Evolutionary conservation across 805 yeast genomes (phyloP), one percentile per base, ranked within the genome.

Genomic region (Nakazawaea wickerhamii): DNA sequence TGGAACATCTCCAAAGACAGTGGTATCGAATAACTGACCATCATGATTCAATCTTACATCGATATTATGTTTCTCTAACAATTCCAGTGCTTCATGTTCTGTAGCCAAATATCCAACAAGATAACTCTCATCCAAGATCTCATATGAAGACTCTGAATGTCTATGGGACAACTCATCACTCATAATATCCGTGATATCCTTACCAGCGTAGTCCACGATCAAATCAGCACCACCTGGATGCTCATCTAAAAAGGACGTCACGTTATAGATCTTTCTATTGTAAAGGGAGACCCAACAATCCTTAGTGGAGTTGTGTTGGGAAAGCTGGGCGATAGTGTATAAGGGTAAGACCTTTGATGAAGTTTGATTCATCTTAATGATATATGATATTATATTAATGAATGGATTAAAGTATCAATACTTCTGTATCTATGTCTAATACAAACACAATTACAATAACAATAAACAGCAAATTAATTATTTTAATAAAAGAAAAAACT

Each of bases 121-220:
- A 71, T 83, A 84, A 43, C 71, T 81, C 44, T 91, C 97, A 52
- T 88, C 91, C 50, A 91, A 65, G 72, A 91, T 84, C 49, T 88
- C 96, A 59, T 89, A 89, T 2, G 96, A 93, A 28, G 83, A 64
- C 53, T 87, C 95, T 2, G 93, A 81, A 63, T 91, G 96, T 39
- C 74, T 78, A 59, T 90, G 96, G 28, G 81, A 70, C 4, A 59
- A 60, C 13, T 67, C 64, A 56, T 90, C 96, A 6, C 81, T 79
- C 73, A 91, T 75, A 37, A 88, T 79, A 41, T 76, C 77, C 8
- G 96, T 86, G 40, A 76, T 59, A 49, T 77, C 84, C 50, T 72
- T 68, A 18, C 84, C 87, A 28, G 77, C 80, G 50, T 73, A 73
- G 3, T 74, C 77, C 41, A 73, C 46, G 37, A 80, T 70, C n/a